These are phyloP conservation scores for Climacium dendroides DNA, from an alignment of 225 moss, liverwort and hornwort genomes.

Conservation along the genomic window DNA sequence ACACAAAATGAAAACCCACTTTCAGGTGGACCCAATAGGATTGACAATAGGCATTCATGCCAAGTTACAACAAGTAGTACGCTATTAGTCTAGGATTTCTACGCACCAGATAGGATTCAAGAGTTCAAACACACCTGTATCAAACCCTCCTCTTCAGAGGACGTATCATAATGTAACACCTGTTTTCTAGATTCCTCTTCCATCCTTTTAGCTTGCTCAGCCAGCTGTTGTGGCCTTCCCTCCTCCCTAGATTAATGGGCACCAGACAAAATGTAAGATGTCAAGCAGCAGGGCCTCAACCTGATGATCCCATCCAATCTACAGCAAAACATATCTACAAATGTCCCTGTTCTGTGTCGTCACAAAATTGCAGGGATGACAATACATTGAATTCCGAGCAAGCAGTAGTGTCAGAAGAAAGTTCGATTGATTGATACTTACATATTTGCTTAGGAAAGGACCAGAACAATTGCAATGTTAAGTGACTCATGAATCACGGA, in stretches of 20 bases:
- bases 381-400: neutral
- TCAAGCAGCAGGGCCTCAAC: conserved; percentile 36
- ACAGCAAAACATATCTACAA: conserved; percentile 14
- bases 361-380: neutral
- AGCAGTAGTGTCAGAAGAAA: neutral
- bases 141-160: conserved; percentile 33
- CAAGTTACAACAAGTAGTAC: neutral
- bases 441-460: neutral
- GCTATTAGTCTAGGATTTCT: neutral
- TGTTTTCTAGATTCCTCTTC: conserved; percentile 13
- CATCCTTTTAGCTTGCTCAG: conserved; percentile 10
- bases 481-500: neutral
- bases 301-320: conserved; percentile 32
- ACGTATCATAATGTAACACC: conserved; percentile 1
- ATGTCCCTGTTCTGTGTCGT: neutral
- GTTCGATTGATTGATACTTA: neutral
- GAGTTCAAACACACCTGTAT: conserved; percentile 16
- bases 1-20: neutral
- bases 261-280: conserved; percentile 31
- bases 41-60: neutral
- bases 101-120: neutral
- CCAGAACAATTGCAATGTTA: neutral
- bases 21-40: neutral
- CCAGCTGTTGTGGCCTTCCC: conserved; percentile 21
- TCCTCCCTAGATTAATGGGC: conserved; percentile 40